These are phyloP conservation scores for Alternaria solani DNA, from an alignment of 2,329 filamentous ascomycete genomes.

Conservation along the genomic window DNA sequence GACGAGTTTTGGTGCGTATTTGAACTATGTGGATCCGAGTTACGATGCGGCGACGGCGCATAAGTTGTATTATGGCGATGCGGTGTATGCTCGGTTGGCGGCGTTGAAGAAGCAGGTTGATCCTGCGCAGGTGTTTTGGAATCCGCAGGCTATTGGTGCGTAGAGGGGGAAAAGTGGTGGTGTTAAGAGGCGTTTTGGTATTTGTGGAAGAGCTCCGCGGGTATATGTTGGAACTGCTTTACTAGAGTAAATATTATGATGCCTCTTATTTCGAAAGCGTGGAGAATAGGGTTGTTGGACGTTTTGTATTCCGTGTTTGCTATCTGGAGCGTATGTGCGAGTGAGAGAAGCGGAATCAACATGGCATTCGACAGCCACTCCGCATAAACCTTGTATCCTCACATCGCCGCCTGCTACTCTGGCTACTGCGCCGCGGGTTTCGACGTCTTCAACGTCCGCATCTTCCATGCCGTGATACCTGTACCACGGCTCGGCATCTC, in stretches of 20 bases:
- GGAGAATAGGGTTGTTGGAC: too few species aligned
- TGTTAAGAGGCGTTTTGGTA: not conserved
- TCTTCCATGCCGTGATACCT: not conserved
- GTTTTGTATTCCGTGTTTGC: too few species aligned
- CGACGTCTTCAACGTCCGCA: not conserved
- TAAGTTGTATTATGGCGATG: slow-evolving; percentile 58
- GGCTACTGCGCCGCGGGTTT: not conserved
- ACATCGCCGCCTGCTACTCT: not conserved
- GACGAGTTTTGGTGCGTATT: slow-evolving; percentile 59
- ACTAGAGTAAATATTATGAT: not conserved
- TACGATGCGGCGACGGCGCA: slow-evolving; percentile 59
- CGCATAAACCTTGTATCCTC: too few species aligned
- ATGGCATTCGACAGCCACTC: accelerated
- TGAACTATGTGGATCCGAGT: slow-evolving; percentile 63
- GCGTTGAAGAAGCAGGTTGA: slow-evolving; percentile 53
- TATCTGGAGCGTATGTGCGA: too few species aligned
- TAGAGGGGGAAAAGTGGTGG: not conserved
- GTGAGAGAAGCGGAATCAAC: too few species aligned
- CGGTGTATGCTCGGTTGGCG: slow-evolving; percentile 45
- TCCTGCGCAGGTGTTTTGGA: slow-evolving; percentile 50
- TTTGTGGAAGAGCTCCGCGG: slow-evolving; percentile 1
- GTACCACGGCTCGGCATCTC: not conserved
- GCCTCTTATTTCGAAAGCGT: too few species aligned
- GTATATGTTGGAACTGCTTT: not conserved
- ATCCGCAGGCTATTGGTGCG: slow-evolving; percentile 49